Base-by-base conservation (phyloP, 306 rosid genomes). In the Abrus pulchellus region DNA sequence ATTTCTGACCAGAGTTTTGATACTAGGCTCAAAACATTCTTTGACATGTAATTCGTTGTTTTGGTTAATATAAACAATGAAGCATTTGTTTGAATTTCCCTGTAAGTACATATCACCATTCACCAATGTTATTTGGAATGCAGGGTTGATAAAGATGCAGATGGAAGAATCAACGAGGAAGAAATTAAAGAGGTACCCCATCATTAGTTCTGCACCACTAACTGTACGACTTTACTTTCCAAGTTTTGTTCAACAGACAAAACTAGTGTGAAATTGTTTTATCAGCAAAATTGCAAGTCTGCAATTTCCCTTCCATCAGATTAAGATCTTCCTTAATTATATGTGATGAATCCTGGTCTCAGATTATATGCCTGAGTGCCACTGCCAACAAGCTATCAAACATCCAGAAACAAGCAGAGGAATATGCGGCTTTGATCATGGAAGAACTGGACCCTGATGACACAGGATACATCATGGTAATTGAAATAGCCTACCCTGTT, bases 71-170 rank as follows among this genome's bases (percentile, higher is more conserved):
- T 43, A 41, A 60, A 66, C 3, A 8, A 53, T 3, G 1, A 9
- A 36, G 32, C 55, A 41, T 48, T 78, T 32, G 32, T 59, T 28
- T 78, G 72, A 59, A 36, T 70, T 36, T 68, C 50, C 30, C 48
- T 65, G 6, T 69, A 41, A 74, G 48, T 28, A 78, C 54, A 75
- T 71, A 36, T 6, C 68, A 12, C 32, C 29, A 9, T 54, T 41
- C 53, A 64, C 45, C 11, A 40, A 60, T 57, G 45, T 73, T 49
- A 3, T 74, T 79, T 82, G 81, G 66, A 82, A 61, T 47, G 74
- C 89, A 91, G 95, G 95, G 93, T 91, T 59, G 95, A 91, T 61
- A 91, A 87, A 77, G 88, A 91, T 83, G 91, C 91, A 65, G 93
- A 89, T 84, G 93, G 95, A n/a, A 86, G 93, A 84, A 91, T 91